These are phyloP conservation scores for Pisolithus thermaeus DNA, from an alignment of 1,284 basidiomycete genomes.

Conservation along the genomic window DNA sequence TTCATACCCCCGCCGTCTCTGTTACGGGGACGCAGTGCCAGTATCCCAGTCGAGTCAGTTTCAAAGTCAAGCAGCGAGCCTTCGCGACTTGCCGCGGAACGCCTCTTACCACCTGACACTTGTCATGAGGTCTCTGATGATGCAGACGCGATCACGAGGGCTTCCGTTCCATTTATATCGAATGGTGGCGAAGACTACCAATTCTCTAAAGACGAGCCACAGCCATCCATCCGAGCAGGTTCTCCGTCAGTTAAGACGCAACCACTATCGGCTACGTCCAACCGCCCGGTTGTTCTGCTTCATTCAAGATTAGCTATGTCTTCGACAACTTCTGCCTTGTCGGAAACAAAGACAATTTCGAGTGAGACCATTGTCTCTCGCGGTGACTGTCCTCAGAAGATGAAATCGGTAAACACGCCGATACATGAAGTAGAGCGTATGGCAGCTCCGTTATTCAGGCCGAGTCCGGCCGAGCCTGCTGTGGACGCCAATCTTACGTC, in stretches of 20 bases:
- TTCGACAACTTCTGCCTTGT: slow-evolving; percentile 11
- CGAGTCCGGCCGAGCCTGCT: neutral
- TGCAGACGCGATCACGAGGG: neutral
- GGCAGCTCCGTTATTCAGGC: neutral
- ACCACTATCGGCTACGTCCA: neutral
- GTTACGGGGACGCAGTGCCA: slow-evolving; percentile 12
- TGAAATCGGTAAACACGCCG: neutral
- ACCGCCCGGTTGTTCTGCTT: neutral
- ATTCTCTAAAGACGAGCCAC: slow-evolving; percentile 10
- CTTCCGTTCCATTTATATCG: slow-evolving; percentile 3
- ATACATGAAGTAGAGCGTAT: neutral
- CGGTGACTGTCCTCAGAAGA: neutral
- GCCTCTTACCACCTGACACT: neutral
- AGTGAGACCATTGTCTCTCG: neutral
- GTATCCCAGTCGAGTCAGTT: slow-evolving; percentile 6
- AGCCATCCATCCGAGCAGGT: slow-evolving; percentile 19
- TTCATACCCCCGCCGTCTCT: slow-evolving; percentile 16
- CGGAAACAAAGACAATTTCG: slow-evolving; percentile 1
- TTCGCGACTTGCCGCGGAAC: neutral
- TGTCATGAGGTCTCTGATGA: neutral
- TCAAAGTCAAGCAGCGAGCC: slow-evolving; percentile 3
- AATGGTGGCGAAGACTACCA: slow-evolving; percentile 11
- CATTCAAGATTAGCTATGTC: slow-evolving; percentile 5
- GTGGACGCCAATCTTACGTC: slow-evolving; percentile 3
- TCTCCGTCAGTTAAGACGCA: slow-evolving; percentile 9